Percentiles rank a stretch among this genome's conserved stretches.
phyloP scores from a whole-genome alignment of 176 grass and related monocot species.

The Panicum miliaceum region DNA sequence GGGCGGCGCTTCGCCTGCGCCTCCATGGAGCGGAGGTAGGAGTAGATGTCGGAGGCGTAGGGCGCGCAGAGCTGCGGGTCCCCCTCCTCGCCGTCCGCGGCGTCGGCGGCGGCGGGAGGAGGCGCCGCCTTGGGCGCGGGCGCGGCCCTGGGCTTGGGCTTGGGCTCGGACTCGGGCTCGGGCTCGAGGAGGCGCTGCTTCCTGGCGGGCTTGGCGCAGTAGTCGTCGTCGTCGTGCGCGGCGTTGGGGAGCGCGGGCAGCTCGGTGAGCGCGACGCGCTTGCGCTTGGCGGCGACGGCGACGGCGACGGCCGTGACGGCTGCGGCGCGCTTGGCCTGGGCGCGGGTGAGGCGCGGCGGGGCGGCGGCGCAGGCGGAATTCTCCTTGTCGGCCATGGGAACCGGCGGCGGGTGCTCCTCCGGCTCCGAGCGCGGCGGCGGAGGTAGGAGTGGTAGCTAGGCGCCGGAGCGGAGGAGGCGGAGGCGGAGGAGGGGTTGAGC shows the following conservation, averaged over 20 bases:
- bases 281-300: constrained; percentile 58
- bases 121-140: not conserved
- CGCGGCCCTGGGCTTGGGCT: not conserved
- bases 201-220: not conserved
- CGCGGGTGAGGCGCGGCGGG: constrained; percentile 55
- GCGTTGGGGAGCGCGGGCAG: constrained; percentile 50
- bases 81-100: constrained; percentile 18
- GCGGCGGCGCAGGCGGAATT: constrained; percentile 25
- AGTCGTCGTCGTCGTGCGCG: not conserved
- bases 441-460: not conserved
- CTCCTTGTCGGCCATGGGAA: constrained; percentile 54
- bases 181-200: not conserved
- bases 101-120: not conserved
- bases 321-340: constrained; percentile 40
- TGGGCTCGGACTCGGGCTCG: not conserved
- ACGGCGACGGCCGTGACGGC: constrained; percentile 2
- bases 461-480: not conserved
- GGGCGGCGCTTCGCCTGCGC: constrained; percentile 50
- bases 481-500: not conserved
- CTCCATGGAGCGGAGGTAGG: constrained; percentile 85
- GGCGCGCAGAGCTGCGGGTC: constrained; percentile 57
- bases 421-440: constrained; percentile 12
- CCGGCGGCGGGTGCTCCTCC: constrained; percentile 38
- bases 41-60: constrained; percentile 72
- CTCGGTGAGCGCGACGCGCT: constrained; percentile 66